Conservation (phyloP, 495 filamentous ascomycete species). For the Penicillium mononematosum region DNA sequence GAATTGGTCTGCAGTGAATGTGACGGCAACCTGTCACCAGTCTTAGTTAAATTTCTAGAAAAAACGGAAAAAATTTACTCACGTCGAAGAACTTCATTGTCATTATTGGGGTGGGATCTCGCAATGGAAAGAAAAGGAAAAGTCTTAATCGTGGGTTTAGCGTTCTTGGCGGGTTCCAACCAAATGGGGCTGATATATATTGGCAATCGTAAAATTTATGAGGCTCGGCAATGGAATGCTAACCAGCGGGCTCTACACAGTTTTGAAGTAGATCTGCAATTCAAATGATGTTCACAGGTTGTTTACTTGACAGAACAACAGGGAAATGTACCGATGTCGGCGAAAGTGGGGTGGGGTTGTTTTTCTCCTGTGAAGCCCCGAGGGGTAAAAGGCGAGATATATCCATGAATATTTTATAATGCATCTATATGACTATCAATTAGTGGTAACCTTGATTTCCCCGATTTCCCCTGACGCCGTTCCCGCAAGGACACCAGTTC, state of each 20-base stretch:
- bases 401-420: neutral
- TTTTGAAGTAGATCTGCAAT: neutral
- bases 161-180: constrained; percentile 9
- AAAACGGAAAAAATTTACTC: neutral
- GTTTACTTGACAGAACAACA: neutral
- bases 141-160: neutral
- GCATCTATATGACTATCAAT: neutral
- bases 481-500: constrained; percentile 66
- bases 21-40: constrained; percentile 27
- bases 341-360: neutral
- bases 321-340: neutral
- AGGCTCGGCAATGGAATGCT: neutral
- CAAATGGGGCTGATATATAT: neutral
- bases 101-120: neutral
- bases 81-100: constrained; percentile 16
- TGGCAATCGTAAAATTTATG: too few relatives aligned
- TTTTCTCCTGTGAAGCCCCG: neutral
- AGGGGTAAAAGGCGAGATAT: neutral
- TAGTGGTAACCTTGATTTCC: constrained; percentile 20
- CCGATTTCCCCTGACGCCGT: constrained; percentile 33
- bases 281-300: too few relatives aligned
- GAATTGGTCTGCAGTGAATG: constrained; percentile 36
- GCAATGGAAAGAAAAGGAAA: neutral
- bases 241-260: neutral
- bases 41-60: neutral